Conservation (phyloP, 225 moss, liverwort and hornwort genomes). For the Physcomitrellopsis africana region DNA sequence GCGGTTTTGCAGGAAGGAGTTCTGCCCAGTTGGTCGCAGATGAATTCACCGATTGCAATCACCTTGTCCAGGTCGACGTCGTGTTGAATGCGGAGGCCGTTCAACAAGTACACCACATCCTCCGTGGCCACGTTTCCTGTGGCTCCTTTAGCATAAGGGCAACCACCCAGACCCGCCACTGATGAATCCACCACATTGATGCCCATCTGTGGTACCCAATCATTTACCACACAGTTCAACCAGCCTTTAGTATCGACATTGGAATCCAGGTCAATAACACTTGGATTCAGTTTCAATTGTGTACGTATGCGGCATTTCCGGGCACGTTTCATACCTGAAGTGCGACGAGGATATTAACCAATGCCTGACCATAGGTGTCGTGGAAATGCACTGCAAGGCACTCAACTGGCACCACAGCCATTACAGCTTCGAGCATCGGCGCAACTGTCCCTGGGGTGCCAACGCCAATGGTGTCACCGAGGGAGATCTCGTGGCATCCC, state of each 20-base stretch:
- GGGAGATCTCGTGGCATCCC: constrained; percentile 97
- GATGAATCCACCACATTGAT: constrained; percentile 92
- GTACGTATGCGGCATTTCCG: not conserved
- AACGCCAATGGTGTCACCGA: constrained; percentile 95
- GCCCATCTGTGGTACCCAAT: constrained; percentile 70
- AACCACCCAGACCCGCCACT: constrained; percentile 93
- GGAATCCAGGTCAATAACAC: not conserved
- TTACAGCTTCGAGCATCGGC: constrained; percentile 94
- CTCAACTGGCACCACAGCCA: constrained; percentile 74
- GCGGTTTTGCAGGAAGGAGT: constrained; percentile 79
- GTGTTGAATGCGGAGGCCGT: constrained; percentile 87
- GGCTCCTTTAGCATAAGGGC: constrained; percentile 90
- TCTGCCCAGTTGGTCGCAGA: constrained; percentile 75
- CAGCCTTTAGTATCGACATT: not conserved
- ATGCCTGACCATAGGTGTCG: constrained; percentile 92
- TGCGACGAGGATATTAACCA: constrained; percentile 86
- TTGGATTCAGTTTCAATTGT: not conserved
- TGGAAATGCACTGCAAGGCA: constrained; percentile 96
- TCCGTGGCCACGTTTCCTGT: constrained; percentile 98
- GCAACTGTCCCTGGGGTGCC: constrained; percentile 93
- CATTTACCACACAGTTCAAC: not conserved
- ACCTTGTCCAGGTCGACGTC: constrained; percentile 85
- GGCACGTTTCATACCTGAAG: constrained; percentile 69
- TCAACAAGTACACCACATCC: constrained; percentile 88
- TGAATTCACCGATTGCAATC: constrained; percentile 85